Evolutionary conservation across 2,329 filamentous ascomycete species (phyloP).

Genomic region (Exophiala oligosperma): DNA sequence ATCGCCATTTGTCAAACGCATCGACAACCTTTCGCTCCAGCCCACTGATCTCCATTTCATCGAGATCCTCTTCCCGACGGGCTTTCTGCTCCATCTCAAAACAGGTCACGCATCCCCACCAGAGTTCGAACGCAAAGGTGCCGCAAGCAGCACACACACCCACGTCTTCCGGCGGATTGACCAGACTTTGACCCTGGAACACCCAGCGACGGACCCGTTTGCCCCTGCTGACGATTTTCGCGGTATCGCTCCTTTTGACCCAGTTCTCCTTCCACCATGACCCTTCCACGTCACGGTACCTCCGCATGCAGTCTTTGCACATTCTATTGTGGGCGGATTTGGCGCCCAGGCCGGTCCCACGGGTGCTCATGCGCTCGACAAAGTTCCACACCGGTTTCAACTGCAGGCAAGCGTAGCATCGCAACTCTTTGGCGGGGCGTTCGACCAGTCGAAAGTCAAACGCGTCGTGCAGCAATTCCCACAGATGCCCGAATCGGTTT

Average conservation of each 20-base stretch:
- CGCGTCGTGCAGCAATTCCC: conserved; percentile 18
- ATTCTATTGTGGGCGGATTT: conserved; percentile 17
- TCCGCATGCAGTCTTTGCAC: conserved; percentile 27
- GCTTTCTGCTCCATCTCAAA: conserved; percentile 22
- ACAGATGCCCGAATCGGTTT: conserved; percentile 11
- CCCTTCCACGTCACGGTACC: conserved; percentile 21
- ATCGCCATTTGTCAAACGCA: conserved; percentile 23
- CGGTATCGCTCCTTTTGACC: conserved; percentile 19
- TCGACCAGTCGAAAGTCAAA: conserved; percentile 20
- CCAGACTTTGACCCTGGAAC: conserved; percentile 15
- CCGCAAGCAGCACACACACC: conserved; percentile 23
- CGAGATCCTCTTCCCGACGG: conserved; percentile 15
- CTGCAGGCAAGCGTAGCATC: conserved; percentile 25
- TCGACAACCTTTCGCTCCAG: conserved; percentile 20
- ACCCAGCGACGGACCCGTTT: conserved; percentile 14
- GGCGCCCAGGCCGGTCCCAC: conserved; percentile 20
- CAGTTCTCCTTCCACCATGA: conserved; percentile 26
- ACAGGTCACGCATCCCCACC: conserved; percentile 24
- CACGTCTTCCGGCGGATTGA: conserved; percentile 21
- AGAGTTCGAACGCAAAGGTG: conserved; percentile 16
- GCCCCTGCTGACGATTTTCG: conserved; percentile 4
- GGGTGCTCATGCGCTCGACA: conserved; percentile 26
- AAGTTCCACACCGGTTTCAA: conserved; percentile 22
- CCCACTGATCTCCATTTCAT: background rate
- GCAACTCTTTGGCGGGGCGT: conserved; percentile 18